Base-by-base conservation (phyloP, 768 basidiomycete species). In the Lactifluus pinguis region DNA sequence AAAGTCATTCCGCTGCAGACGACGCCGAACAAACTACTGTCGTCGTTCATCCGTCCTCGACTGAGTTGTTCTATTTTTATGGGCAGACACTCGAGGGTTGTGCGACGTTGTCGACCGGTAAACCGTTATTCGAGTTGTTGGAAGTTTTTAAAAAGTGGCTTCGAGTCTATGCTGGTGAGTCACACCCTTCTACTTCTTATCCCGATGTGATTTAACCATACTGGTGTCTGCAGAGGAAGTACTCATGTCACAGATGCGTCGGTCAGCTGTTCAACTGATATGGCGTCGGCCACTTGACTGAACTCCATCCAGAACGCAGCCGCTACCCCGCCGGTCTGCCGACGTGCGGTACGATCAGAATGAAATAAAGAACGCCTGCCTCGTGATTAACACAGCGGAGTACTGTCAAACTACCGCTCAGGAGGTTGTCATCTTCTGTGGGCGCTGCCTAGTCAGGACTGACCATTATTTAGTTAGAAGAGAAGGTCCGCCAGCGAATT, bases 41-140 rank as follows among this genome's bases (percentile, higher is more conserved):
- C n/a, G 75, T 81, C 2, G 91, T 98, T 1, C 79, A 98, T 8
- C 89, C 92, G 0, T 94, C 92, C 0, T 98, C 95, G 0, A 98
- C 95, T 0, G 95, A 98, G 66, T 75, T 99, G 17, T 99, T 98
- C 76, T 97, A 95, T 71, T 93, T 97, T 74, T 98, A 98, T 70
- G 92, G 86, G 0, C 94, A 98, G 71, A 94, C 87, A 57, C 75
- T 99, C 39, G 97, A 98, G 55, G 91, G 94, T 69, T 98, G 95
- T 68, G 87, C 91, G 2, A 94, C 90, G 68, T 76, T 97, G 4
- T 94, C 91, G 10, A 91, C 86, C 0, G 88, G 90, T 0, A 83
- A 87, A 61, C 82, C 93, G 5, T 73, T 99, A 63, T 88, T 84
- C 70, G 92, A 95, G 66, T 71, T 99, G 39, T 83, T 83, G 56